A percentile compares a stretch with the other conserved stretches of the same genome.
Evolutionary conservation across 1,284 basidiomycete genomes (phyloP).

Genomic region (Austroboletus novae-zelandiae): DNA sequence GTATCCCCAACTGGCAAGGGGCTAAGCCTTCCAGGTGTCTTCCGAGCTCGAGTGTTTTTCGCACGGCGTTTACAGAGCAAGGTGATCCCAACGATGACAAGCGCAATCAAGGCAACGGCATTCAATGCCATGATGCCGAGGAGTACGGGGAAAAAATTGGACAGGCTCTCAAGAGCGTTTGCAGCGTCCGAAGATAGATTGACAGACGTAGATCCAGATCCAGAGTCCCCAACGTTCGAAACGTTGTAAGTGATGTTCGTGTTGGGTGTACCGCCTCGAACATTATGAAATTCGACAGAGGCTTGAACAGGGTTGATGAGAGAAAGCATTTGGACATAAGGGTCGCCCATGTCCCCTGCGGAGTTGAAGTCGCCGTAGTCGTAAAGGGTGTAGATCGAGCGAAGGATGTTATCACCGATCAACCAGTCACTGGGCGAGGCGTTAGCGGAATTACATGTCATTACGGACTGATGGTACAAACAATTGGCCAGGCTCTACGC

Average conservation of each 20-base stretch:
- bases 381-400: slow-evolving; percentile 82
- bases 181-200: slow-evolving; percentile 54
- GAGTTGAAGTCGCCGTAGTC: slow-evolving; percentile 80
- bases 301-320: slow-evolving; percentile 66
- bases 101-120: slow-evolving; percentile 59
- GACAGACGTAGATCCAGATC: slow-evolving; percentile 45
- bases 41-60: slow-evolving; percentile 34
- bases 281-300: slow-evolving; percentile 63
- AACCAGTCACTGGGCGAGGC: slow-evolving; percentile 62
- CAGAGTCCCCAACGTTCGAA: slow-evolving; percentile 40
- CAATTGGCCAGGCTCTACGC: slow-evolving; percentile 62
- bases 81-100: slow-evolving; percentile 50
- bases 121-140: slow-evolving; percentile 72
- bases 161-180: slow-evolving; percentile 56
- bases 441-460: slow-evolving; percentile 7
- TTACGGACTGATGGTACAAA: slow-evolving; percentile 37
- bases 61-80: slow-evolving; percentile 48
- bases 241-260: slow-evolving; percentile 68
- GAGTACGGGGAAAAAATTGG: slow-evolving; percentile 63
- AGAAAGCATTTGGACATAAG: slow-evolving; percentile 71
- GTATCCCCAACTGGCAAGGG: slow-evolving; percentile 46
- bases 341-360: slow-evolving; percentile 61
- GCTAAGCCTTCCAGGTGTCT: slow-evolving; percentile 48
- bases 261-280: slow-evolving; percentile 59
- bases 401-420: slow-evolving; percentile 78